Conservation (phyloP, 176 grass and related monocot species). For the Carex cristatella region DNA sequence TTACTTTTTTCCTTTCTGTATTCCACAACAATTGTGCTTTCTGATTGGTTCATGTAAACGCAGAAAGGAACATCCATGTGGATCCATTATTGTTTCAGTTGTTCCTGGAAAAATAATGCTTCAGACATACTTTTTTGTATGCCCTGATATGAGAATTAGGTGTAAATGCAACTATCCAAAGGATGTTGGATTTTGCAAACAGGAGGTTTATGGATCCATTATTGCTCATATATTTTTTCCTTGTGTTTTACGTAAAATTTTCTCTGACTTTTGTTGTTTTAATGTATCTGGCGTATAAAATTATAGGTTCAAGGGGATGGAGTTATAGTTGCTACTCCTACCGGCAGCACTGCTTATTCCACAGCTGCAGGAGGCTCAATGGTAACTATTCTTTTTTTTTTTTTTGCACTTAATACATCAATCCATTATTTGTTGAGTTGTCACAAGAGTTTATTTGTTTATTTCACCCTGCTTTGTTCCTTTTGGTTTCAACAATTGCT, state of each 20-base stretch:
- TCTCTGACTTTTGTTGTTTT: background rate
- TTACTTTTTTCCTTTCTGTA: background rate
- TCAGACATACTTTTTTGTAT: background rate
- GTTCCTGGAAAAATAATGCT: background rate
- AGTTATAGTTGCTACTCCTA: constrained; percentile 96
- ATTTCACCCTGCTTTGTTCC: background rate
- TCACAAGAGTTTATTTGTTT: background rate
- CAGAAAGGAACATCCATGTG: background rate
- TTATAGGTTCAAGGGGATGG: constrained; percentile 98
- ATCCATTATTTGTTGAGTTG: background rate
- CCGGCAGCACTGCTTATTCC: constrained; percentile 95
- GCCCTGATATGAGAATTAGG: background rate
- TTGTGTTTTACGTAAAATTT: constrained; percentile 23
- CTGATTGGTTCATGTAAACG: background rate
- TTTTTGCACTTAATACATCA: background rate
- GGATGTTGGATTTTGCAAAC: constrained; percentile 9
- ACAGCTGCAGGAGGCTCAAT: constrained; percentile 97
- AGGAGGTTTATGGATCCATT: background rate
- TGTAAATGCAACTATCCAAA: background rate
- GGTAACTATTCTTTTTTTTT: constrained; percentile 34
- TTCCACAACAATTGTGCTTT: background rate
- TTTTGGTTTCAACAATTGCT: background rate
- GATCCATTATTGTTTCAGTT: background rate
- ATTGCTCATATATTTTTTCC: background rate
- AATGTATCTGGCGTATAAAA: background rate